These are phyloP conservation scores for Paragyromitra xinjiangensis DNA, from an alignment of 495 filamentous ascomycete species.

Conservation along the genomic window DNA sequence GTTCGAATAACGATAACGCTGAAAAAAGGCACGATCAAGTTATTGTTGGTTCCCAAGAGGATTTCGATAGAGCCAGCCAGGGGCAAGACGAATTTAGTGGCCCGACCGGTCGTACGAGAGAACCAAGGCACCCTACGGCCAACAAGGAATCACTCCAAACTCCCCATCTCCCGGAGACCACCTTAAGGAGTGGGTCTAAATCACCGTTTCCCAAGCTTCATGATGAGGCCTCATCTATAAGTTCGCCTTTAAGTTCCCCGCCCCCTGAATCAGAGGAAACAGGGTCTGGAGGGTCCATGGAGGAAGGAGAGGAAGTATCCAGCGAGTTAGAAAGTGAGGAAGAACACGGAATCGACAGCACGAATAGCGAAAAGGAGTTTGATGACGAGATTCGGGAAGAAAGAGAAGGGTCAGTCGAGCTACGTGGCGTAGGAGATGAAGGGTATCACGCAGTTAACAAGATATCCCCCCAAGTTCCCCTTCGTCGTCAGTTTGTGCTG, in stretches of 20 bases:
- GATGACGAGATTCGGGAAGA: not conserved
- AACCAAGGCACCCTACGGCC: not conserved
- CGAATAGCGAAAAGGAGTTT: not conserved
- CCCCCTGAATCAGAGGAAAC: not conserved
- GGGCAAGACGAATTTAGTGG: not conserved
- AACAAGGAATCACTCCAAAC: slow-evolving; percentile 3
- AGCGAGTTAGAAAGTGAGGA: not conserved
- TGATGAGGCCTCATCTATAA: not conserved
- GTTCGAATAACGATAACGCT: not conserved
- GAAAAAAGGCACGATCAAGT: not conserved
- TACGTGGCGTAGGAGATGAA: not conserved
- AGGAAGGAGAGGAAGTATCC: not conserved
- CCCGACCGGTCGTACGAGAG: no score
- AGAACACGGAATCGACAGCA: not conserved
- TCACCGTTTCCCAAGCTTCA: not conserved
- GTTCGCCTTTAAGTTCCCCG: slow-evolving; percentile 3
- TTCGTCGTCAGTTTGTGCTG: not conserved
- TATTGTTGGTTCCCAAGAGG: not conserved
- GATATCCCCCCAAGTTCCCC: not conserved
- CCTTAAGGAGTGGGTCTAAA: not conserved
- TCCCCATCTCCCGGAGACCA: not conserved
- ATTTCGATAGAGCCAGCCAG: not conserved
- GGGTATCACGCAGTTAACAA: not conserved
- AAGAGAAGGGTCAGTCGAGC: not conserved
- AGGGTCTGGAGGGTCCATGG: not conserved